Base-by-base conservation (phyloP, 495 filamentous ascomycete species). In the Pseudomonodictys pantanalensis region DNA sequence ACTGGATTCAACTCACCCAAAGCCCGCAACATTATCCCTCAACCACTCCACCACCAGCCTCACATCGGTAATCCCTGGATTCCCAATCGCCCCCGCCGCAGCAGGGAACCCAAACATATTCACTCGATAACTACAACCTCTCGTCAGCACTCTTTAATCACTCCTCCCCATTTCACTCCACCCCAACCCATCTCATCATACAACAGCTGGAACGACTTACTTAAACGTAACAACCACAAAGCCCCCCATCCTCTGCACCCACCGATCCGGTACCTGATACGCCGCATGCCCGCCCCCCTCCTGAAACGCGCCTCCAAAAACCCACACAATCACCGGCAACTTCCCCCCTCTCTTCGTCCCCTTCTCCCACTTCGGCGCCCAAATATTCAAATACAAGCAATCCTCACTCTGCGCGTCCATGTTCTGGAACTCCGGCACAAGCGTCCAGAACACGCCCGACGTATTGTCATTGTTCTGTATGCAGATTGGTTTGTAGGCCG, bases 21-120 rank as follows among this genome's bases (percentile, higher is more conserved):
- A 80, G 4, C 41, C 71, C 18, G 72, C 78, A 47, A 89, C 86
- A 63, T 89, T 88, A 58, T 81, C 78, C 26, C 81, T 76, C 0
- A 88, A 78, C 79, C 81, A 81, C 69, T 78, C 78, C 15, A 78
- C 56, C 8, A 74, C 76, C 18, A 71, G 52, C 12, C 79, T 75
- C 52, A 79, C 76, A 56, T 80, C 75, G 12, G 76, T 71, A 0
- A 81, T 65, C 9, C 70, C 77, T 2, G 70, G 52, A 45, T 81
- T 81, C 38, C 69, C 65, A 17, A 66, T 54, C 2, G 68, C 43
- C 17, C 65, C 72, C 20, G 79, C 75, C 2, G 47, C 61, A 17
- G 73, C 74, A 3, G 77, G 69, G 63, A 82, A 83, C 17, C 81
- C 79, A 46, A 81, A 79, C 54, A 79, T 74, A 56, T 70, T 73